Evolutionary conservation across 2,329 filamentous ascomycete genomes (phyloP), one percentile per base, ranked within the genome.

Genomic region (Mycosphaerella sp.): DNA sequence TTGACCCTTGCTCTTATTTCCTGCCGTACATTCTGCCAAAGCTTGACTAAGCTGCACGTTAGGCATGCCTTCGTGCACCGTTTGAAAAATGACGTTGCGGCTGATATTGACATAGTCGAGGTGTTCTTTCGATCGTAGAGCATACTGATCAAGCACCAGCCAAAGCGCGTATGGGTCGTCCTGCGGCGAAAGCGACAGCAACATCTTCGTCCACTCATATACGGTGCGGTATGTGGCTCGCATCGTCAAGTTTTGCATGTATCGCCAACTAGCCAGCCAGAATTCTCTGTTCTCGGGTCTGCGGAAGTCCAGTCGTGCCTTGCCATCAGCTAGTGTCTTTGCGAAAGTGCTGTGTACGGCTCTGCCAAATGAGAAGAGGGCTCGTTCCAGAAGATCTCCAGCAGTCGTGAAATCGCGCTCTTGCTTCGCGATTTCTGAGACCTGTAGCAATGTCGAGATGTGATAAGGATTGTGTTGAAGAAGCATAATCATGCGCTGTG

Each of bases 151-250:
- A 43, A 95, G 80, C 56, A 89, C 79, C 49, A 95, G 79, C 54
- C 84, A 78, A 64, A 95, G 80, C 41, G 82, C 87, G 63, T 95
- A 96, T 0, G 89, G 89, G 65, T 98, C 93, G 3, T 76, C 73
- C 42, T 77, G 72, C 3, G 82, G 82, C 59, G 89, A 81, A 52
- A 97, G 71, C 52, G 84, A 80, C 27, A 94, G 76, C 8, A 96
- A 74, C 5, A 97, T 72, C 70, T 93, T 95, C 6, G 87, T 80
- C 90, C 93, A 98, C 69, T 97, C 93, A 42, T 95, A 82, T 0
- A 89, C 89, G 0, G 93, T 97, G 41, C 89, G 80, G 76, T 89
- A 95, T 1, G 91, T 96, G n/a, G 90, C 89, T 61, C 94, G 91
- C 71, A 89, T 84, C 13, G 89, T 79, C 17, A 98, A 75, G 59